Evolutionary conservation across 2,329 filamentous ascomycete species (phyloP), one percentile per base, ranked within the genome.

Genomic region (Botryotinia calthae): DNA sequence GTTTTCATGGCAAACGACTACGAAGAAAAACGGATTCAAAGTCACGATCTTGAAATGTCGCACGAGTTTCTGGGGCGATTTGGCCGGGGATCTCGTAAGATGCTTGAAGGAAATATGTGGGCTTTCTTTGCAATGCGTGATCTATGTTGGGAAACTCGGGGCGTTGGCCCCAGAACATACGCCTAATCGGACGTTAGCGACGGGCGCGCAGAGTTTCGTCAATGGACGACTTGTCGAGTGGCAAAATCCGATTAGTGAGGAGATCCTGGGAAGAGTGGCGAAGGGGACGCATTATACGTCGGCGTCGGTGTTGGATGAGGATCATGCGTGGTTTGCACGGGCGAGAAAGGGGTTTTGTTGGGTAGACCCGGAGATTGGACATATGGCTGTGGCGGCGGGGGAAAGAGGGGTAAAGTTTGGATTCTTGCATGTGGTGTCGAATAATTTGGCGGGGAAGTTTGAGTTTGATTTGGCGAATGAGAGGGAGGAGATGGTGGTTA

Each of bases 391-490:
- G 2, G 64, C 34, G 64, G 64, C 31, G 64, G 42, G 25, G 48
- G 46, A 67, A 14, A 22, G 1, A 16, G n/a, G 34, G 0, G 25
- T 67, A 1, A 28, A 25, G 34, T 67, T 67, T 67, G 64, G 64
- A 3, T 54, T 40, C 12, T 22, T 67, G 48, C 64, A 67, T 56
- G 6, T 67, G 20, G 64, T 67, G 48, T 67, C 68, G 56, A 63
- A 63, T 63, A 46, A 25, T 63, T 22, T 70, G 40, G 58, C 31
- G 14, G n/a, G 48, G 4, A 22, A 22, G 28, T 67, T 54, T 37
- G 56, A 70, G 40, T 46, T 63, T 70, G 34, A 70, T 61, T 34
- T 59, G 68, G 54, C 22, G 48, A 62, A 48, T 44, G 54, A 70
- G 28, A 70, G 48, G 68, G 37, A 62, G n/a, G 31, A 1, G 7